Base-by-base conservation (phyloP, 2,329 filamentous ascomycete species). In the Trichoderma sp. region DNA sequence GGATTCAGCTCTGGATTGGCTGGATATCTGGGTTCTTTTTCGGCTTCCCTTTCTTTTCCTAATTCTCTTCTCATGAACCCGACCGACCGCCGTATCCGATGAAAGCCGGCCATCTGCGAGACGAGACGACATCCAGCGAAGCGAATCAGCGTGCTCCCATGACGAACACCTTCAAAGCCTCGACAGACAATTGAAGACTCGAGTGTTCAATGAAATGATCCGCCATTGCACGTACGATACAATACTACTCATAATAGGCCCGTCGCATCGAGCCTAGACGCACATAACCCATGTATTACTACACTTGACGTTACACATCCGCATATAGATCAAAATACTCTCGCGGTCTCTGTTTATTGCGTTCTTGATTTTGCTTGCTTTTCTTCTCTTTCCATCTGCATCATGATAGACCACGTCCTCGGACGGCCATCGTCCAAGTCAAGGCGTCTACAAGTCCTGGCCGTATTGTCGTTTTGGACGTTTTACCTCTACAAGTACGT, bases 341-440 rank as follows among this genome's bases (percentile, higher is more conserved):
- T 53, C 59, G 41, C 59, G 59, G 29, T 29, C 35, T 50, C n/a
- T 64, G 38, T 63, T 53, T 45, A 33, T 64, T 64, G n/a, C 50
- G 14, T 16, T n/a, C n/a, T 14, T 16, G 50, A 7, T 24, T 60
- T 41, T 56, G 4, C n/a, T 9, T n/a, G 14, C 21, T 41, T 41
- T 27, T 62, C 21, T n/a, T 33, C 33, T 66, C 9, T 45, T 50
- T 29, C 64, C 7, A 4, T 27, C 6, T 24, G 31, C 56, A 79
- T 71, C 76, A 91, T 91, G 90, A 85, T 91, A 91, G 96, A 98
- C 85, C 96, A 98, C 88, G 93, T 98, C 75, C 88, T 98, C 66
- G 96, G 96, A 77, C 92, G 95, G 78, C 96, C 96, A 41, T 98
- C 95, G 76, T 92, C 94, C 81, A 94, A 96, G 86, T 98, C 97